Conservation (phyloP, 163 green algal species). For the Trebouxiophyceae sp. region DNA sequence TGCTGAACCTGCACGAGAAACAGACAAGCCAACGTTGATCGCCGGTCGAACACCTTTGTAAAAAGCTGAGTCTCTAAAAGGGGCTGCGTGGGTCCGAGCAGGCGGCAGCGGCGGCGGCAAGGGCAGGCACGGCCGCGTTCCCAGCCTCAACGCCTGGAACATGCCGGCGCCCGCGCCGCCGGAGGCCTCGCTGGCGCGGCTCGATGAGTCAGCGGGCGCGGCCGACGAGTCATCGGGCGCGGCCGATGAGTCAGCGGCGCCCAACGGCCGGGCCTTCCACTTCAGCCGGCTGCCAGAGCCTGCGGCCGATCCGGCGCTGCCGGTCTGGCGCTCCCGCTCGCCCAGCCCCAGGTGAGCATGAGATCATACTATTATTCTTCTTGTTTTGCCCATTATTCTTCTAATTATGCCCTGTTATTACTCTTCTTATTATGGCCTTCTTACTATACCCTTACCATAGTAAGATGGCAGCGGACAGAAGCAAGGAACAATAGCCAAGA, state of each 20-base stretch:
- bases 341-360: not conserved
- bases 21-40: constrained; percentile 74
- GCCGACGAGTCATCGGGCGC: not conserved
- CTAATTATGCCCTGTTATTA: not conserved
- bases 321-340: not conserved
- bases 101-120: too few species aligned
- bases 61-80: constrained; percentile 89
- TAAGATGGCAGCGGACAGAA: not conserved
- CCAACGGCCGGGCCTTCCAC: not conserved
- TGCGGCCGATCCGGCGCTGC: not conserved
- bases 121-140: not conserved
- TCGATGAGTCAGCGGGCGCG: too few species aligned
- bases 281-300: not conserved
- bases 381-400: constrained; percentile 1
- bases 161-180: not conserved
- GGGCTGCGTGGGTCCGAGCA: too few species aligned
- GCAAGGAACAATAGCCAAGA: not conserved
- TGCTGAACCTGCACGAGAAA: constrained; percentile 78
- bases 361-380: not conserved
- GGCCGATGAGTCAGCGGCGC: too few species aligned
- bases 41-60: constrained; percentile 84
- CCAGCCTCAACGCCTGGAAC: not conserved
- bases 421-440: not conserved
- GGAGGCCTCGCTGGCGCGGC: not conserved
- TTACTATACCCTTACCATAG: not conserved